Percentiles rank a stretch among this genome's conserved stretches.
Conservation (phyloP, 164 flowering plant species). For the Akebia trifoliata region DNA sequence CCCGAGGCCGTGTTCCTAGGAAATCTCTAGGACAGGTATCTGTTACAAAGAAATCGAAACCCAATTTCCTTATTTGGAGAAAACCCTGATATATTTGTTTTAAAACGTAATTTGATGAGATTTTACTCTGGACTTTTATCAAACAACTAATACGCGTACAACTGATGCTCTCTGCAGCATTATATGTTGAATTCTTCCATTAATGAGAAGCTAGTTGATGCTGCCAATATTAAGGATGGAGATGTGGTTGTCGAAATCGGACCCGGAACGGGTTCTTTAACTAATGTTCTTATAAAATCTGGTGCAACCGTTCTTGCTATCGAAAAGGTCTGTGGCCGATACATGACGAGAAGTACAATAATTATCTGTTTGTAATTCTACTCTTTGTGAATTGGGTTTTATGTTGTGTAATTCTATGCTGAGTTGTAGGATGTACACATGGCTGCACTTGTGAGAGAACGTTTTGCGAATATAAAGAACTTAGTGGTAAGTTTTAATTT, state of each 20-base stretch:
- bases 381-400: neutral
- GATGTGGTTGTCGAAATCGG: conserved; percentile 90
- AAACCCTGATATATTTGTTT: no score
- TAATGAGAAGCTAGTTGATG: conserved; percentile 63
- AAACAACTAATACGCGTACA: conserved; percentile 15
- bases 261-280: conserved; percentile 94
- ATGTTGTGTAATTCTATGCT: conserved; percentile 11
- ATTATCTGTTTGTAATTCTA: neutral
- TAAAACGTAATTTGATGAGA: no score
- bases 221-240: conserved; percentile 65
- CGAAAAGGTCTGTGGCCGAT: conserved; percentile 64
- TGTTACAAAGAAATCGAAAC: neutral
- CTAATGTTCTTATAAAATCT: conserved; percentile 65
- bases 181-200: conserved; percentile 76
- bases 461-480: conserved; percentile 42
- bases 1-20: conserved; percentile 46
- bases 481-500: conserved; percentile 45
- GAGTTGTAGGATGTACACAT: conserved; percentile 72
- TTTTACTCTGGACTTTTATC: conserved; percentile 25
- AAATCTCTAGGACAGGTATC: conserved; percentile 94
- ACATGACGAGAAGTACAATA: no score
- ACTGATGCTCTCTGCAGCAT: conserved; percentile 50
- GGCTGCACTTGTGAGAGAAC: conserved; percentile 72
- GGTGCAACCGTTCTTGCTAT: conserved; percentile 86
- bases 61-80: neutral